Percentiles rank a stretch among this genome's conserved stretches.
Evolutionary conservation across 768 basidiomycete species (phyloP).

Genomic region (Pulveroboletus ravenelii): DNA sequence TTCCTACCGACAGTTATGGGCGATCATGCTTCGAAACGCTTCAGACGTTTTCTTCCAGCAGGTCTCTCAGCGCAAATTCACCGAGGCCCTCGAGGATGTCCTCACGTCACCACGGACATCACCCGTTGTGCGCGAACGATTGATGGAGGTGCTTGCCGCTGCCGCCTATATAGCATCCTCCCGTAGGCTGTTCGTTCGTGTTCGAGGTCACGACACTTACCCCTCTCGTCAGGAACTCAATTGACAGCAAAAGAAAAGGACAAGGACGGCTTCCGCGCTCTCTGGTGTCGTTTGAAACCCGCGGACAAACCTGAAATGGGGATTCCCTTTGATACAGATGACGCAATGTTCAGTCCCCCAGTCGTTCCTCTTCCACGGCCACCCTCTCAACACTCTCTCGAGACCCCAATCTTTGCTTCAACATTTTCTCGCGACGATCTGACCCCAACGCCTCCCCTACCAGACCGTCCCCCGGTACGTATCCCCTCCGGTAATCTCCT

Average conservation of each 20-base stretch:
- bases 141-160: constrained; percentile 78
- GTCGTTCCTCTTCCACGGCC: constrained; percentile 34
- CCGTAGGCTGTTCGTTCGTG: constrained; percentile 12
- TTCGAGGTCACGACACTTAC: neutral
- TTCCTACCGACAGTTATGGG: constrained; percentile 60
- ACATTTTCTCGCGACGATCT: constrained; percentile 27
- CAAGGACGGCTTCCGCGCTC: constrained; percentile 55
- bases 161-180: constrained; percentile 52
- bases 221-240: constrained; percentile 15
- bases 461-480: constrained; percentile 25
- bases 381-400: constrained; percentile 25
- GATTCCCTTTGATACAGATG: constrained; percentile 71
- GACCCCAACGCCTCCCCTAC: constrained; percentile 20
- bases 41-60: constrained; percentile 67
- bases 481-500: neutral
- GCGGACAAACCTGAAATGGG: constrained; percentile 81
- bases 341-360: constrained; percentile 75
- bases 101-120: constrained; percentile 57
- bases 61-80: constrained; percentile 69
- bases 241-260: constrained; percentile 27
- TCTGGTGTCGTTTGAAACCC: constrained; percentile 81
- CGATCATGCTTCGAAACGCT: constrained; percentile 83
- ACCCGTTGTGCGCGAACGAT: constrained; percentile 75
- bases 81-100: constrained; percentile 74
- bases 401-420: constrained; percentile 38